Percentiles rank a stretch among this genome's conserved stretches.
Conservation (phyloP, 129 eudicot species). For the Flaveria ramosissima region DNA sequence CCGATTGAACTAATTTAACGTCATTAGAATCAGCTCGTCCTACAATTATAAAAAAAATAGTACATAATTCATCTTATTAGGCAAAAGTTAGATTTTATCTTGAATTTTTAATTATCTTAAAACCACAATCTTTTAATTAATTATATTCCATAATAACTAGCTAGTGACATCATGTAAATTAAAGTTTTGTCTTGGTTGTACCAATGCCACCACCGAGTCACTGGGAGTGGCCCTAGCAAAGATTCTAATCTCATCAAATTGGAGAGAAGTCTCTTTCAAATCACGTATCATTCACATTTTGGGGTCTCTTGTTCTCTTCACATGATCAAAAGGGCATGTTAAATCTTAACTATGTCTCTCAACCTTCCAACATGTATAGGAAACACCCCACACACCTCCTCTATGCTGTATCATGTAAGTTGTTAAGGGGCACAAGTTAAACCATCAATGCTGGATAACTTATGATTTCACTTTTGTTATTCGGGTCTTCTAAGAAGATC, state of each 20-base stretch:
- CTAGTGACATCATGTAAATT: neutral
- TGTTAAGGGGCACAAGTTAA: slow-evolving; percentile 23
- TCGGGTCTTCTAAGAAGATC: neutral
- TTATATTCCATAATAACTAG: too few relatives aligned
- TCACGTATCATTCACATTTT: slow-evolving; percentile 40
- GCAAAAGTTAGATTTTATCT: too few relatives aligned
- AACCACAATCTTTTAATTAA: too few relatives aligned
- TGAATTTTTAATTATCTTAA: too few relatives aligned
- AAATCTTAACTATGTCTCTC: slow-evolving; percentile 39
- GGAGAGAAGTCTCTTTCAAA: slow-evolving; percentile 45
- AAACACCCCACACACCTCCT: slow-evolving; percentile 27
- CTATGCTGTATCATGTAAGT: slow-evolving; percentile 37
- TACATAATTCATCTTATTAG: too few relatives aligned
- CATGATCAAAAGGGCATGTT: slow-evolving; percentile 31
- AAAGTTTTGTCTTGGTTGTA: neutral
- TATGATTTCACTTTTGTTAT: slow-evolving; percentile 22
- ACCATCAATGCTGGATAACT: slow-evolving; percentile 7
- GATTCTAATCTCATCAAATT: slow-evolving; percentile 39
- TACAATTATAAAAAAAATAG: too few relatives aligned
- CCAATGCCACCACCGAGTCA: slow-evolving; percentile 8
- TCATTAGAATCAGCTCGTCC: too few relatives aligned
- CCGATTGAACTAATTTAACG: too few relatives aligned
- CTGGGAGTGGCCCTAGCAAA: slow-evolving; percentile 44
- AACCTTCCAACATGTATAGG: slow-evolving; percentile 42
- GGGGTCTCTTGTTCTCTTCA: slow-evolving; percentile 31